Evolutionary conservation across 2,329 filamentous ascomycete species (phyloP).

Genomic region (Cucurbitaria berberidis): DNA sequence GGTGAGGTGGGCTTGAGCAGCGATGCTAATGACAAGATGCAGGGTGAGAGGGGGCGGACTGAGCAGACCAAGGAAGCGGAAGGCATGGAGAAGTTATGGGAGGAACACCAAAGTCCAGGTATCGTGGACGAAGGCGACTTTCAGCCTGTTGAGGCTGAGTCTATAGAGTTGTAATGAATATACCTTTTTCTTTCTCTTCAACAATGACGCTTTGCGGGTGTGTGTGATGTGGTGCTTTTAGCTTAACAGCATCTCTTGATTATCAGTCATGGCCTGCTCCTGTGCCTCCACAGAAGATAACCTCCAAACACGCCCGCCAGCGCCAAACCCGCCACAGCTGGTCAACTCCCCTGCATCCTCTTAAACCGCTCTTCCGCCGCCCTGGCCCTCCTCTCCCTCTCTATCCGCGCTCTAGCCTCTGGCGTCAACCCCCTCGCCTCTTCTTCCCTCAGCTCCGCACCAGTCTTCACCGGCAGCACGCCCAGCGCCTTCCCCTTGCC

Average conservation of each 20-base stretch:
- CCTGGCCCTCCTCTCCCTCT: conserved; percentile 86
- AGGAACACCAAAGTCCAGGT: neutral
- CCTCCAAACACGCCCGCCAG: neutral
- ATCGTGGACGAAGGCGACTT: neutral
- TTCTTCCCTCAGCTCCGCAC: conserved; percentile 81
- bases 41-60: neutral
- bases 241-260: no score
- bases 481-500: conserved; percentile 61
- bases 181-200: neutral
- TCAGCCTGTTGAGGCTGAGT: neutral
- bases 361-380: conserved; percentile 88
- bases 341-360: conserved; percentile 48
- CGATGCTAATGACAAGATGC: conserved; percentile 2
- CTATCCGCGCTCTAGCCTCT: conserved; percentile 82
- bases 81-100: neutral
- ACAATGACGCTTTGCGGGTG: neutral
- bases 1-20: conserved; percentile 47
- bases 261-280: neutral
- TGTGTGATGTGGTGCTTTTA: neutral
- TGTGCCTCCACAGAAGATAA: neutral
- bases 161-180: conserved; percentile 6
- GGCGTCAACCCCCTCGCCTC: conserved; percentile 84
- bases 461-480: conserved; percentile 69
- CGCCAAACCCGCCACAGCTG: neutral
- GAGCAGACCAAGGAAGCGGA: neutral